Evolutionary conservation across 129 eudicot species (phyloP), one percentile per base, ranked within the genome.

Genomic region (Apium graveolens): DNA sequence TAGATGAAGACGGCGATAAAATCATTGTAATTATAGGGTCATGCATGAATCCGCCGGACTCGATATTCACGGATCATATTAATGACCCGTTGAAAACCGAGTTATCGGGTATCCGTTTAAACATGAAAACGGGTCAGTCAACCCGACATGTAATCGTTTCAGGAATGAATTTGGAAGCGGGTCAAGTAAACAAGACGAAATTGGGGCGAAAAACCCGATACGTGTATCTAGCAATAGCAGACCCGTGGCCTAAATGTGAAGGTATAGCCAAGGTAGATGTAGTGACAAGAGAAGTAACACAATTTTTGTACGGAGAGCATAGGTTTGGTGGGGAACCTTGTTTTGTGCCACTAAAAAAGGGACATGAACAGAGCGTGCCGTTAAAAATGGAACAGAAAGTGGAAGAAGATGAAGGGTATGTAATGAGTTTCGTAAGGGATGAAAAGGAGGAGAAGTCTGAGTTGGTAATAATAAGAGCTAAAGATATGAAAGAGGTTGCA

Each of bases 251-350:
- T 9, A 92, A 88, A 80, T 86, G 91, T 51, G 32, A 84, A 29
- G 96, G 97, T 2, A 83, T 92, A 11, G 97, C 96, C 4, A 90
- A 90, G 83, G 96, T 92, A 14, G 96, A 92, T 73, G 80, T 92
- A 79, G 78, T 4, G 73, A 90, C 86, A 0, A 86, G 91, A 26
- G 12, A 70, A 5, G 88, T 90, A 34, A 79, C 76, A 20, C 87
- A 81, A 48, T 86, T 48, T 27, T 41, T 84, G 48, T 92, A 86
- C 10, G 96, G 93, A 31, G 78, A 81, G 2, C 27, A 74, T 26
- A 80, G 78, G 34, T 92, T 48, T 34, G 96, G 97, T 3, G 97
- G 97, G 5, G 97, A 92, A 66, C 90, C 96, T 17, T 92, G 78
- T 79, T 92, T 92, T 29, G 86, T 90, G 44, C 87, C 92, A 0